These are phyloP conservation scores for Arachnopeziza araneosa DNA, from an alignment of 2,329 filamentous ascomycete species.

Conservation along the genomic window DNA sequence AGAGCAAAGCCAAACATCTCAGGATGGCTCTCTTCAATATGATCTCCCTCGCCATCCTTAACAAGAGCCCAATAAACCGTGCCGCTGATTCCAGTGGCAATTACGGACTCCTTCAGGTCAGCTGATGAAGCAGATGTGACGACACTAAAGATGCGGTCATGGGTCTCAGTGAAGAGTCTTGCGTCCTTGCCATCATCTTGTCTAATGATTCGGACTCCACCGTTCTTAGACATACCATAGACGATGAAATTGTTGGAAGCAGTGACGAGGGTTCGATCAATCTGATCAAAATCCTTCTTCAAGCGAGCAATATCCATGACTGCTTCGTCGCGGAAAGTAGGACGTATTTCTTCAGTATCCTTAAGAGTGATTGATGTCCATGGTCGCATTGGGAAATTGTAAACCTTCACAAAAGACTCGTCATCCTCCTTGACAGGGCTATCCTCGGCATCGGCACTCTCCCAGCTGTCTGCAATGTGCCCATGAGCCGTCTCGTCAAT, in stretches of 20 bases:
- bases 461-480: slow-evolving; percentile 78
- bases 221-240: slow-evolving; percentile 89
- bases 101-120: slow-evolving; percentile 69
- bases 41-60: slow-evolving; percentile 69
- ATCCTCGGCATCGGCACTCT: slow-evolving; percentile 73
- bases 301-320: slow-evolving; percentile 90
- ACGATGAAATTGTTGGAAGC: slow-evolving; percentile 88
- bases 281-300: slow-evolving; percentile 97
- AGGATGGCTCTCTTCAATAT: slow-evolving; percentile 70
- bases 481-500: slow-evolving; percentile 47
- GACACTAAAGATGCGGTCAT: slow-evolving; percentile 93
- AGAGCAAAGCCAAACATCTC: slow-evolving; percentile 86
- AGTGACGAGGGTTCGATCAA: slow-evolving; percentile 87
- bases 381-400: slow-evolving; percentile 94
- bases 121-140: slow-evolving; percentile 67
- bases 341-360: slow-evolving; percentile 48
- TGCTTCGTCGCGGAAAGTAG: slow-evolving; percentile 68
- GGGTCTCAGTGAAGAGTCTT: slow-evolving; percentile 84
- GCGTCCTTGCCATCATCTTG: slow-evolving; percentile 91
- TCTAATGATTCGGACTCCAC: slow-evolving; percentile 85
- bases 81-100: slow-evolving; percentile 90
- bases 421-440: slow-evolving; percentile 62
- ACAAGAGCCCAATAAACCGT: slow-evolving; percentile 94
- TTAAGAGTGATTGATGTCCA: slow-evolving; percentile 85
- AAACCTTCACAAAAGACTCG: slow-evolving; percentile 66